Evolutionary conservation across 805 yeast species (phyloP), one percentile per base, ranked within the genome.

Genomic region (Cyberlindnera mycetangii): DNA sequence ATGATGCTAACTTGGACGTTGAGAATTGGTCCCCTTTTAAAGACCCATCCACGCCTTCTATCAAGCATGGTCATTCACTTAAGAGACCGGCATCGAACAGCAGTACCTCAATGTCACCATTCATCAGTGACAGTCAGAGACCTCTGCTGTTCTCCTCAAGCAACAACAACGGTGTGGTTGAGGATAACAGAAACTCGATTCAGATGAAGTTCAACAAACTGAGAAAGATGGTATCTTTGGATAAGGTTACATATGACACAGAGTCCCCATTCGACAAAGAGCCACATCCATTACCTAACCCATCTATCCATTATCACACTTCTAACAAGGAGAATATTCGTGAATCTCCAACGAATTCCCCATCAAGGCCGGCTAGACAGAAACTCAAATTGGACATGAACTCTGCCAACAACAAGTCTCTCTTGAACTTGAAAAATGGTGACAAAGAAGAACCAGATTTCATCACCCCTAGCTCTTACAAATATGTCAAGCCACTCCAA

Each of bases 401-500:
- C 11, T 7, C 15, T 4, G 21, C 37, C 2, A 16, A 20, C 9
- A 50, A 45, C 39, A 56, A 49, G 27, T 37, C 40, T 2, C 21
- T 51, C 3, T 11, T 48, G 7, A 48, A 39, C 20, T 8, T 50
- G 19, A 53, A 48, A 38, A 22, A 37, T 16, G 15, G 33, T 2
- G 47, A 44, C 5, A 32, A 21, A 10, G 32, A 33, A 2, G 52
- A 49, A 5, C 22, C 40, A 7, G 61, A 60, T n/a, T 68, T 68
- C 45, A 55, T 63, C 27, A 75, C 83, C 0, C 81, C 85, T 1
- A 78, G 74, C 32, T 69, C 75, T 14, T 86, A 83, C 63, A 76
- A 79, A 51, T 77, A 79, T 38, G 93, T 85, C 18, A 85, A 84
- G 59, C 96, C 96, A 3, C 71, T 88, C 32, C 95, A 87, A 60